Evolutionary conservation across 441 rosid genomes (phyloP), one percentile per base, ranked within the genome.

Genomic region (Raphanus hybrid): DNA sequence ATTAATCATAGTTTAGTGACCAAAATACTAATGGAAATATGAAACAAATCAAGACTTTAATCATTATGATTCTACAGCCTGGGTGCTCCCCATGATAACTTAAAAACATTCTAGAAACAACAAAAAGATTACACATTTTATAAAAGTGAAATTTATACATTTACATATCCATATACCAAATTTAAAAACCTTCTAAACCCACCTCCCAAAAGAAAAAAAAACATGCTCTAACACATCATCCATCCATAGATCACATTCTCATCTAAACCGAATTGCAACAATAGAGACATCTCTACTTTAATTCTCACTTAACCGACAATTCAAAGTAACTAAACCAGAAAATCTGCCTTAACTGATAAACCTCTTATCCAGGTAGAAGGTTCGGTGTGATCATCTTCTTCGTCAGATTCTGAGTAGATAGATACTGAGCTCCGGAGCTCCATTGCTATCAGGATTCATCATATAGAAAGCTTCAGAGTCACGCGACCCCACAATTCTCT

Each of bases 401-500:
- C 69, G 1, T 87, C 37, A 92, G 80, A 88, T 86, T 87, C 99
- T 91, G 77, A 96, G 97, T 45, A 96, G 79, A 71, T 96, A 96
- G 83, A 96, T 83, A 78, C 98, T 96, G 10, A 96, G 98, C 84
- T 96, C 98, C 75, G 98, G 97, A 78, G 98, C 83, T 74, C 99
- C 99, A 78, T 92, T 91, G 76, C 96, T 86, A 63, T 96, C 99
- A 65, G 98, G 98, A 85, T 96, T 96, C 97, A 92, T 96, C 99
- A 96, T 96, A 57, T 96, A 96, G 81, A 93, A 96, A 64, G 99
- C 99, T 64, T 96, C 98, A 0, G 98, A 96, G 75, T 96, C 99
- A 89, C 96, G 88, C 8, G 99, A 96, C 26, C 99, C 98, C 27
- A 96, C 92, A 68, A 96, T 86, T 67, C 97, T 80, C 81, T 96